These are phyloP conservation scores for Volvariella surrecta DNA, from an alignment of 1,284 basidiomycete genomes.

Conservation along the genomic window DNA sequence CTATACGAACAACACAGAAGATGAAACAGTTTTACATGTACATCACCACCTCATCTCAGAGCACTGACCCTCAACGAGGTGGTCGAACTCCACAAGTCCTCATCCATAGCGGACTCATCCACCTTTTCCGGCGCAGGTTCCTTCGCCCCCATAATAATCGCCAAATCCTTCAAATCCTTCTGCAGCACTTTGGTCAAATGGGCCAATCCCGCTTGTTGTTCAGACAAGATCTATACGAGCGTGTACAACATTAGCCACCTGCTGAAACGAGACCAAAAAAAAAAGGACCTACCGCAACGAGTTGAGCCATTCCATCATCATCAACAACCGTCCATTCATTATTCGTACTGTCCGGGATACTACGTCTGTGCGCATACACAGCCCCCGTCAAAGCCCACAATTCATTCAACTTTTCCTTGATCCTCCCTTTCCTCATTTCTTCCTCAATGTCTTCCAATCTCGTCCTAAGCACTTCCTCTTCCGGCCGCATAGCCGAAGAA, in stretches of 20 bases:
- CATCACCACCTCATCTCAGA: conserved; percentile 17
- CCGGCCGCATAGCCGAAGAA: conserved; percentile 71
- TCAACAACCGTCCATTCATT: conserved; percentile 78
- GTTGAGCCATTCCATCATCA: conserved; percentile 70
- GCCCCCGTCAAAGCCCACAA: conserved; percentile 84
- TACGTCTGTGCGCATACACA: conserved; percentile 54
- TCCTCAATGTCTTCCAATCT: conserved; percentile 71
- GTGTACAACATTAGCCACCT: conserved; percentile 2
- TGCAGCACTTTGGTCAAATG: conserved; percentile 74
- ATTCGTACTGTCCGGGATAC: conserved; percentile 14
- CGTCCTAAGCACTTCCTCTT: conserved; percentile 68
- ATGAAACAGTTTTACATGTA: no score
- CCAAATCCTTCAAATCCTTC: conserved; percentile 60
- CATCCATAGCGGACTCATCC: conserved; percentile 13
- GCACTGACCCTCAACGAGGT: conserved; percentile 24
- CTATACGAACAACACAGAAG: no score
- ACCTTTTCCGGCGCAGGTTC: conserved; percentile 7
- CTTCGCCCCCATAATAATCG: conserved; percentile 52
- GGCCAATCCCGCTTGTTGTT: conserved; percentile 75
- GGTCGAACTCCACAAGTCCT: conserved; percentile 24
- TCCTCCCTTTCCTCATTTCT: conserved; percentile 58
- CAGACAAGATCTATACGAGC: conserved; percentile 54
- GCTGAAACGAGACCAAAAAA: conserved; percentile 2
- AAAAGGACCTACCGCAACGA: conserved; percentile 52
- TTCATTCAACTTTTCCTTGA: conserved; percentile 73